phyloP scores from a whole-genome alignment of 148 eudicot genomes.

The Vaccinium vitisidaea region DNA sequence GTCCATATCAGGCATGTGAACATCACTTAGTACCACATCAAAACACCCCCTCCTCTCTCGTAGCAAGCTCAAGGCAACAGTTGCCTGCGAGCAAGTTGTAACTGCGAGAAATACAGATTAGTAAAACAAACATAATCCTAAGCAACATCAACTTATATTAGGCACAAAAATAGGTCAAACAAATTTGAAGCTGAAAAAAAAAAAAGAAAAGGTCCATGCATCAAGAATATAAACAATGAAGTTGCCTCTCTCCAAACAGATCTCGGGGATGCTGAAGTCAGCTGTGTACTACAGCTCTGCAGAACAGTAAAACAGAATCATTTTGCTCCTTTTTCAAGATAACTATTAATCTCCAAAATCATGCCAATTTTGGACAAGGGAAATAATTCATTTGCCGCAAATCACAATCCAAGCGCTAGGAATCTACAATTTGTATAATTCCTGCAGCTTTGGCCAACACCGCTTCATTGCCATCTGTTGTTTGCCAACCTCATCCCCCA shows the following conservation, averaged over 20 bases:
- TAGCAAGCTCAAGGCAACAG: conserved; percentile 46
- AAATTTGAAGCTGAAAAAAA: background rate
- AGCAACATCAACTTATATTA: background rate
- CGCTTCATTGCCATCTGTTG: background rate
- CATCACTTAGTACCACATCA: conserved; percentile 64
- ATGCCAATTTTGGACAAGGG: background rate
- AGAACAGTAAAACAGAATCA: background rate
- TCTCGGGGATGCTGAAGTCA: background rate
- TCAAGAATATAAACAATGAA: background rate
- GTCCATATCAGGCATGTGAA: conserved; percentile 73
- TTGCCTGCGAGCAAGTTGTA: conserved; percentile 53
- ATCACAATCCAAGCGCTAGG: background rate
- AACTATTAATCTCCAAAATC: background rate
- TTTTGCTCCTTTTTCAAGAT: background rate
- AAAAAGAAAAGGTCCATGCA: background rate
- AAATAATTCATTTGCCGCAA: background rate
- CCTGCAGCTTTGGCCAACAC: background rate
- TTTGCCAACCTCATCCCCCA: background rate
- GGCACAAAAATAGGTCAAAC: background rate
- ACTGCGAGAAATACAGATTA: conserved; percentile 35
- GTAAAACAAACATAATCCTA: background rate
- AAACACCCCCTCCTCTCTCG: conserved; percentile 49
- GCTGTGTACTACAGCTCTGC: background rate
- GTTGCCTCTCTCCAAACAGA: background rate
- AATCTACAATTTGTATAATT: background rate